phyloP scores from a whole-genome alignment of 495 filamentous ascomycete genomes.

The Pyronema omphalodes region DNA sequence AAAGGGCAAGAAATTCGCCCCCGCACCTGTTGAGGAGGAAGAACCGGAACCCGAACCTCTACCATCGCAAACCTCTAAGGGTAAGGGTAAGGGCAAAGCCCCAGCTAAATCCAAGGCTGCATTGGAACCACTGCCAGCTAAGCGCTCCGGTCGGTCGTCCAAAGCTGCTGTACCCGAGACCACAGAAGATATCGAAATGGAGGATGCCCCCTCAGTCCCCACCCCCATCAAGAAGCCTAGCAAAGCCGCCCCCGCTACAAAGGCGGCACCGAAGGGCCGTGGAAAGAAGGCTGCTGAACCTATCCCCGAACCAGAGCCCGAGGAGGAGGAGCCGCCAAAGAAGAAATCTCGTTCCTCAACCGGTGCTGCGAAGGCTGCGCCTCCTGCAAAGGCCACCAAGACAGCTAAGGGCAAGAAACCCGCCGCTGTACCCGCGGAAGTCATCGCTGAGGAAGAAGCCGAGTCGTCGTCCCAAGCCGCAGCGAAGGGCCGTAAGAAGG shows the following conservation, averaged over 20 bases:
- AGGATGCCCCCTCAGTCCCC: neutral
- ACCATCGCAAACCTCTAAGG: neutral
- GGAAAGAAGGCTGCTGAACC: constrained; percentile 13
- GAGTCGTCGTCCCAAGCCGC: neutral
- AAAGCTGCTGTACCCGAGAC: neutral
- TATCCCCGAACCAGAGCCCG: constrained; percentile 2
- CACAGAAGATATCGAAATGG: neutral
- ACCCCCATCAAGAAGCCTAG: neutral
- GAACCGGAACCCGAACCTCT: neutral
- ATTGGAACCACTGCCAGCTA: too few species aligned
- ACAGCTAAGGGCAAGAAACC: constrained; percentile 14
- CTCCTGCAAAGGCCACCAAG: constrained; percentile 12
- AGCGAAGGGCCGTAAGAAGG: neutral
- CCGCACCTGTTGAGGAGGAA: neutral
- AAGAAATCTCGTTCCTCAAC: constrained; percentile 1
- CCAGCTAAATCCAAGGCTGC: neutral
- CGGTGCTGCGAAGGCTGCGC: constrained; percentile 1
- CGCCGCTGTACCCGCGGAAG: constrained; percentile 15
- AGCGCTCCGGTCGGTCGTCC: neutral
- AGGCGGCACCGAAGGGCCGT: neutral
- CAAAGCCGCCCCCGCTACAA: neutral
- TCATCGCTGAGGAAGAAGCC: constrained; percentile 15
- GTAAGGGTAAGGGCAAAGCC: neutral
- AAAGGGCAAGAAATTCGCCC: neutral
- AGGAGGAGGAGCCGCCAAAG: constrained; percentile 5